phyloP scores from a whole-genome alignment of 2,329 filamentous ascomycete genomes.

The Pseudogymnoascus sp. region DNA sequence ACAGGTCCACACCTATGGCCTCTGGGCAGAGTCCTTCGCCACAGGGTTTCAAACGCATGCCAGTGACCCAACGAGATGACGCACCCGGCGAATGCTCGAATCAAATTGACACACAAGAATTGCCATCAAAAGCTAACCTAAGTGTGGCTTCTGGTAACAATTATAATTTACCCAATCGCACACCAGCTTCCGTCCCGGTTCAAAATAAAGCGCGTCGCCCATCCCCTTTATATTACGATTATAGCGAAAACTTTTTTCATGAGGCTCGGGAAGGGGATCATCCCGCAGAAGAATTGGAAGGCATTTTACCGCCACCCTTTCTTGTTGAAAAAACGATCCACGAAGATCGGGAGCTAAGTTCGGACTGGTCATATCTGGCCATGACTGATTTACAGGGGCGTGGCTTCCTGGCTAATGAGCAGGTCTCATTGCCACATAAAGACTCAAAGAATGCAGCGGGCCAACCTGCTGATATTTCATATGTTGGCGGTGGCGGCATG shows the following conservation, averaged over 20 bases:
- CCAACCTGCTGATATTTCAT: neutral
- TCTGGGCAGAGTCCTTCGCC: neutral
- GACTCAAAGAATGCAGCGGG: neutral
- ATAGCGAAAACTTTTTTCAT: conserved; percentile 28
- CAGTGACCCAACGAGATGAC: neutral
- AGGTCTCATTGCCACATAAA: neutral
- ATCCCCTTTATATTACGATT: conserved; percentile 29
- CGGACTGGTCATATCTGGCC: conserved; percentile 11
- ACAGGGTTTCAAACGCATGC: neutral
- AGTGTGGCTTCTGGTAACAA: neutral
- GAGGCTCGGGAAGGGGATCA: conserved; percentile 8
- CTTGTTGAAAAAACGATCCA: conserved; percentile 23
- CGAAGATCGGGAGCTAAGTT: conserved; percentile 22
- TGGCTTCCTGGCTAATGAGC: conserved; percentile 1
- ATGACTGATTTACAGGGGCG: conserved; percentile 3
- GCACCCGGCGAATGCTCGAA: neutral
- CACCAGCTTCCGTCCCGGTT: neutral
- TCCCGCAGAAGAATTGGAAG: conserved; percentile 12
- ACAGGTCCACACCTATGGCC: conserved; percentile 22
- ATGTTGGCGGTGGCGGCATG: neutral
- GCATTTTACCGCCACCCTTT: conserved; percentile 20
- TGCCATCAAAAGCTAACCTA: neutral
- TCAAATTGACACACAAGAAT: neutral
- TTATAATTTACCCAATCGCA: neutral
- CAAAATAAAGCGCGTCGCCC: conserved; percentile 2